Conservation (phyloP, 768 basidiomycete species). For the Lactifluus volemus region DNA sequence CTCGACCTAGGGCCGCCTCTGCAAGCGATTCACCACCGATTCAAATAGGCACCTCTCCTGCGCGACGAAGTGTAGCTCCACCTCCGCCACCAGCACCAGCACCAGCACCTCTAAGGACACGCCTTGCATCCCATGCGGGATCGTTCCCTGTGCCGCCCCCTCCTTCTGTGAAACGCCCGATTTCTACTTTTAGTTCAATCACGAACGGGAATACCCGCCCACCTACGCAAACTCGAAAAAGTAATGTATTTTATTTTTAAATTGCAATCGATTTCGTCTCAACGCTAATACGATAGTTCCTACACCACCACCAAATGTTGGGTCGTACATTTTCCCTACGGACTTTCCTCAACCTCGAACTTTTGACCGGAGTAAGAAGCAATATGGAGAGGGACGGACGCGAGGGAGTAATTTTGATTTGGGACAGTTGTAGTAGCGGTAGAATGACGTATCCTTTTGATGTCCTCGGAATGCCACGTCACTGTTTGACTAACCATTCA, state of each 20-base stretch:
- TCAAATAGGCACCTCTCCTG: background rate
- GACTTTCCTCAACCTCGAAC: constrained; percentile 73
- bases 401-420: constrained; percentile 68
- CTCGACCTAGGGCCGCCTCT: constrained; percentile 21
- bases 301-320: constrained; percentile 52
- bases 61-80: constrained; percentile 18
- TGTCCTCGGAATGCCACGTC: background rate
- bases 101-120: constrained; percentile 16
- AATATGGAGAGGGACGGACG: constrained; percentile 57
- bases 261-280: background rate
- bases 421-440: constrained; percentile 24
- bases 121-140: constrained; percentile 15
- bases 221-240: constrained; percentile 1
- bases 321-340: constrained; percentile 61
- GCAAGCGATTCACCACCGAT: constrained; percentile 1
- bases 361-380: constrained; percentile 41
- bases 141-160: background rate
- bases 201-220: constrained; percentile 2
- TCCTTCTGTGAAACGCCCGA: constrained; percentile 2
- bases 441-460: background rate
- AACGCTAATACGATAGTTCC: constrained; percentile 33
- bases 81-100: constrained; percentile 23
- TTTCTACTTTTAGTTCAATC: background rate
- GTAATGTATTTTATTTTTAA: background rate
- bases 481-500: background rate